Evolutionary conservation across 805 yeast genomes (phyloP).

Genomic region (Kodamaea fukazawae): DNA sequence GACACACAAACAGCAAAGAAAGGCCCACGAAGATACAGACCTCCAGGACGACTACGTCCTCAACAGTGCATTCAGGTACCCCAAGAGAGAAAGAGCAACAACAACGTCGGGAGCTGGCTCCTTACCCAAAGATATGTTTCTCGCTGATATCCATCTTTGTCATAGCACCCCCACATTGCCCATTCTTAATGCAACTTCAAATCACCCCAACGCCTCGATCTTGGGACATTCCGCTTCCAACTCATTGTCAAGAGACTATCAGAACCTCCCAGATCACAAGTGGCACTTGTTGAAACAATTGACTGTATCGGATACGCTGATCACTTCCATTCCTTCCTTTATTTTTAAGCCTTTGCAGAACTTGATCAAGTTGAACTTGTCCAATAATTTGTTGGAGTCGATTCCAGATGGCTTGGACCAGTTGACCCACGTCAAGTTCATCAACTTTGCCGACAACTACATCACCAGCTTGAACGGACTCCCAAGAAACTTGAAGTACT

Average conservation of each 20-base stretch:
- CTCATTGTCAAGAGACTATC: constrained; percentile 16
- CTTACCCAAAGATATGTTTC: constrained; percentile 19
- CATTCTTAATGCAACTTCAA: neutral
- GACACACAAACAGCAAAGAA: constrained; percentile 20
- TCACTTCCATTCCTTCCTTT: constrained; percentile 31
- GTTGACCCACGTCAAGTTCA: constrained; percentile 46
- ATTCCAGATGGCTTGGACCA: constrained; percentile 55
- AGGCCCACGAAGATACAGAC: constrained; percentile 15
- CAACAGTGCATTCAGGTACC: constrained; percentile 25
- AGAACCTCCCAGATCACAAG: constrained; percentile 31
- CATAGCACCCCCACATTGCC: constrained; percentile 2
- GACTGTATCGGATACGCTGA: constrained; percentile 40
- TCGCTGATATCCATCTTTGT: constrained; percentile 8
- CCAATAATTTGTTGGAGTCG: constrained; percentile 48
- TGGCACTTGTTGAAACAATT: constrained; percentile 43
- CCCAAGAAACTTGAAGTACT: constrained; percentile 30
- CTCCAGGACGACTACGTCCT: constrained; percentile 9
- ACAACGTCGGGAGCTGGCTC: constrained; percentile 29
- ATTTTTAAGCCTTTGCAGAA: constrained; percentile 40
- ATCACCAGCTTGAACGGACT: constrained; percentile 33
- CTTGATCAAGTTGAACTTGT: constrained; percentile 51
- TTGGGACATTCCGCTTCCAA: neutral
- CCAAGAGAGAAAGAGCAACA: constrained; percentile 23
- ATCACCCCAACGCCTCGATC: neutral
- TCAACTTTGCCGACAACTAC: constrained; percentile 43